Conservation (phyloP, 2,329 filamentous ascomycete species). For the Leptographium radiaticola region DNA sequence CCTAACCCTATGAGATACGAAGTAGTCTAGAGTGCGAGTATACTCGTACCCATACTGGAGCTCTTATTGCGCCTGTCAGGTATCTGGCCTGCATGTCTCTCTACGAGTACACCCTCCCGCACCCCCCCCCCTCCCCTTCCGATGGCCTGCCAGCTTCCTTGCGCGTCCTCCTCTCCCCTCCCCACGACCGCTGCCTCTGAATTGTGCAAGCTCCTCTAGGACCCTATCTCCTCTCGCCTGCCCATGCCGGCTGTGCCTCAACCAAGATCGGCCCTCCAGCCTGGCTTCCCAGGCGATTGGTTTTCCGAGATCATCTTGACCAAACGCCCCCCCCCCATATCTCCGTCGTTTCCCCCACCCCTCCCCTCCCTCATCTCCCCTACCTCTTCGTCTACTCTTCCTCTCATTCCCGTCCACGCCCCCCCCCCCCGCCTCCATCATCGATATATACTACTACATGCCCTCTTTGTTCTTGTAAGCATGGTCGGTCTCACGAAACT, state of each 20-base stretch:
- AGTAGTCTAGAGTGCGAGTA: too few relatives aligned
- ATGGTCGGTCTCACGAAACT: too few relatives aligned
- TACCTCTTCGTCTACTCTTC: too few relatives aligned
- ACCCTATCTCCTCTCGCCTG: too few relatives aligned
- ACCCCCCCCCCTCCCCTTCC: background rate
- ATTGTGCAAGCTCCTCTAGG: background rate
- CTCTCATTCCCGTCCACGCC: too few relatives aligned
- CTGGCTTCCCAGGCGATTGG: slow-evolving; percentile 11
- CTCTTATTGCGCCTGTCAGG: too few relatives aligned
- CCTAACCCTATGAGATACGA: background rate
- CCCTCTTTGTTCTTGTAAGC: background rate
- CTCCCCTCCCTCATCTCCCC: background rate
- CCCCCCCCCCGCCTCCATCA: background rate
- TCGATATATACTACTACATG: background rate
- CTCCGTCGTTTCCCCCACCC: background rate
- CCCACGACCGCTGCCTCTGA: background rate
- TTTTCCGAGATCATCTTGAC: slow-evolving; percentile 7
- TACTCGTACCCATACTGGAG: background rate
- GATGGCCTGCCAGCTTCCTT: background rate
- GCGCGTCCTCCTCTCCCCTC: background rate
- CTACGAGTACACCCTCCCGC: too few relatives aligned
- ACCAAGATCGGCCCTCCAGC: slow-evolving; percentile 9
- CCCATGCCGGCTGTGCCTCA: background rate
- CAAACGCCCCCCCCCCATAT: slow-evolving; percentile 1
- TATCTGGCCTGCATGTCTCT: too few relatives aligned